A percentile compares a stretch with the other conserved stretches of the same genome.
Evolutionary conservation across 306 rosid species (phyloP).

Genomic region (Lathyrus sativus): DNA sequence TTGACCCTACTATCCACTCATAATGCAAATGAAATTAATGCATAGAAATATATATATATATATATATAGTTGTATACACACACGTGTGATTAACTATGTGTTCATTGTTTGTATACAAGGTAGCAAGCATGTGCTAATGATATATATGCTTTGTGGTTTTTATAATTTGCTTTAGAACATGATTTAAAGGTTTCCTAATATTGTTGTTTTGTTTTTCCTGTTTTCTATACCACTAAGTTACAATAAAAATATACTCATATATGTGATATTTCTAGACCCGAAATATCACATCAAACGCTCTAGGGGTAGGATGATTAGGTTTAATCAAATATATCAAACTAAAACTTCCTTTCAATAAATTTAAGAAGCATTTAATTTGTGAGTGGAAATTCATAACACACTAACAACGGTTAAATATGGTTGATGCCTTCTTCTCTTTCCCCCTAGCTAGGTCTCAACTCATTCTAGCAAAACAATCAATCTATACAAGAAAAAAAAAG

Average conservation of each 20-base stretch:
- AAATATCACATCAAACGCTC: background rate
- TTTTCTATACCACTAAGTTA: background rate
- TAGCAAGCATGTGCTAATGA: slow-evolving; percentile 16
- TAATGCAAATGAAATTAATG: slow-evolving; percentile 39
- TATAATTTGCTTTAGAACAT: slow-evolving; percentile 24
- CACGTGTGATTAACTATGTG: slow-evolving; percentile 35
- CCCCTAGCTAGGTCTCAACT: slow-evolving; percentile 14
- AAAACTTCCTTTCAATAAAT: slow-evolving; percentile 36
- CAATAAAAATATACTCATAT: background rate
- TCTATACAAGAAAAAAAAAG: slow-evolving; percentile 28
- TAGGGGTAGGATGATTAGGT: slow-evolving; percentile 8
- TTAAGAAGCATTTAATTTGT: slow-evolving; percentile 41
- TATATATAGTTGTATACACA: slow-evolving; percentile 5
- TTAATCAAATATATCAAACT: slow-evolving; percentile 37
- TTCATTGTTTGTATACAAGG: slow-evolving; percentile 26
- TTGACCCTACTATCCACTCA: slow-evolving; percentile 63
- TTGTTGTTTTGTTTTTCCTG: background rate
- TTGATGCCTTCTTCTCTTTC: slow-evolving; percentile 41
- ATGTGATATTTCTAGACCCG: background rate
- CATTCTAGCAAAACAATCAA: slow-evolving; percentile 43
- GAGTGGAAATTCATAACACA: slow-evolving; percentile 64
- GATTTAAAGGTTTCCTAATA: slow-evolving; percentile 16
- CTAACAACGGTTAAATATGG: slow-evolving; percentile 57
- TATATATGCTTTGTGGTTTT: too few species aligned
- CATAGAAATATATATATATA: background rate